Evolutionary conservation across 108 stramenopile genomes (phyloP).

Genomic region (Cyclotella cryptica): DNA sequence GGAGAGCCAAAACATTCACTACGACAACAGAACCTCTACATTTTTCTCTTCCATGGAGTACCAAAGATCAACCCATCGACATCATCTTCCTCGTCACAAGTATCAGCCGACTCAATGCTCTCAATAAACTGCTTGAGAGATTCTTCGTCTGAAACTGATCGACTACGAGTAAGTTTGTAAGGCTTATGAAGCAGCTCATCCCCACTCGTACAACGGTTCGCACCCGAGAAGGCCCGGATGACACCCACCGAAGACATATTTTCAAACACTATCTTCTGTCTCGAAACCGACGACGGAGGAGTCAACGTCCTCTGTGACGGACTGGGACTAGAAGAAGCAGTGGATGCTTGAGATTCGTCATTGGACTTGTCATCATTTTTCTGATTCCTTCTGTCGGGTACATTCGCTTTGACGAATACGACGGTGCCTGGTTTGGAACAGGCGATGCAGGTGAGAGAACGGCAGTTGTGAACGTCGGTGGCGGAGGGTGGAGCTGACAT

Average conservation of each 20-base stretch:
- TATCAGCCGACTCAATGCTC: not conserved
- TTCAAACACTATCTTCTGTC: slow-evolving; percentile 6
- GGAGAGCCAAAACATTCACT: too few species aligned
- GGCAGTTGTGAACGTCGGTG: slow-evolving; percentile 9
- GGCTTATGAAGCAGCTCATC: not conserved
- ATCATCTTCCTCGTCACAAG: slow-evolving; percentile 7
- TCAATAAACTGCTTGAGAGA: slow-evolving; percentile 3
- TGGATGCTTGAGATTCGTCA: slow-evolving; percentile 4
- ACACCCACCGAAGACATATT: slow-evolving; percentile 10
- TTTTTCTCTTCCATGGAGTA: slow-evolving; percentile 6
- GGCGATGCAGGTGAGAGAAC: slow-evolving; percentile 4
- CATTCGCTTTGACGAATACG: not conserved
- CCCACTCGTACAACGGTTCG: not conserved
- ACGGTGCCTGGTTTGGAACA: not conserved
- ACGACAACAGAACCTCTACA: not conserved
- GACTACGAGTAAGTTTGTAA: not conserved
- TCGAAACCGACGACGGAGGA: not conserved
- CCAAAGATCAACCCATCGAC: slow-evolving; percentile 8
- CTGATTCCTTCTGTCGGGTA: not conserved
- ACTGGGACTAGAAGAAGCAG: slow-evolving; percentile 13
- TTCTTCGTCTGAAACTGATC: not conserved
- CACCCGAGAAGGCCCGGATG: not conserved
- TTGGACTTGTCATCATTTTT: not conserved
- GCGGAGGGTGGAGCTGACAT: not conserved
- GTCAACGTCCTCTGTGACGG: slow-evolving; percentile 9